Conservation (phyloP, 148 eudicot genomes). For the Rhododendron griersonianum region DNA sequence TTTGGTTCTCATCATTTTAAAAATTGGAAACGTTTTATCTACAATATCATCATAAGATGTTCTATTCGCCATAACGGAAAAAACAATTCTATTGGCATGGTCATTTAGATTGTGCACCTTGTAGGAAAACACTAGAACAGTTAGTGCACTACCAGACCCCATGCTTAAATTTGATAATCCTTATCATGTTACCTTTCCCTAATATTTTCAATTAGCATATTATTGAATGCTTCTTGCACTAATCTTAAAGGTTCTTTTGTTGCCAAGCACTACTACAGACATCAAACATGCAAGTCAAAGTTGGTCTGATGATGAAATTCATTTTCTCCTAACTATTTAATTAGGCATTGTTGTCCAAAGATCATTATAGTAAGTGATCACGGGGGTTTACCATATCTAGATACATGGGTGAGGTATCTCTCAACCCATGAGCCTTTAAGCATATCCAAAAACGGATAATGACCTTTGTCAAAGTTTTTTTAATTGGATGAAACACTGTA, state of each 20-base stretch:
- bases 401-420: not conserved
- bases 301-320: not conserved
- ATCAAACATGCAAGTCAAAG: not conserved
- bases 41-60: not conserved
- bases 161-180: constrained; percentile 2
- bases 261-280: not conserved
- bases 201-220: not conserved
- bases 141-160: constrained; percentile 12
- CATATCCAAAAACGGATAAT: not conserved
- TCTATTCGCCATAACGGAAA: not conserved
- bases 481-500: not conserved
- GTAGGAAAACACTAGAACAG: not conserved
- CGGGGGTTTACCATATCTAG: not conserved
- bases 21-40: not conserved
- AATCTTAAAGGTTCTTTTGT: not conserved
- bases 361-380: not conserved
- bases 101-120: not conserved
- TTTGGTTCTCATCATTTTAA: not conserved
- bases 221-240: not conserved
- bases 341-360: not conserved
- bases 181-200: not conserved
- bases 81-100: not conserved
- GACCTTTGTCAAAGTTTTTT: not conserved
- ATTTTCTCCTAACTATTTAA: not conserved
- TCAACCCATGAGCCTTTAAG: not conserved